Base-by-base conservation (phyloP, 345 rosid species). In the Salix exigua region DNA sequence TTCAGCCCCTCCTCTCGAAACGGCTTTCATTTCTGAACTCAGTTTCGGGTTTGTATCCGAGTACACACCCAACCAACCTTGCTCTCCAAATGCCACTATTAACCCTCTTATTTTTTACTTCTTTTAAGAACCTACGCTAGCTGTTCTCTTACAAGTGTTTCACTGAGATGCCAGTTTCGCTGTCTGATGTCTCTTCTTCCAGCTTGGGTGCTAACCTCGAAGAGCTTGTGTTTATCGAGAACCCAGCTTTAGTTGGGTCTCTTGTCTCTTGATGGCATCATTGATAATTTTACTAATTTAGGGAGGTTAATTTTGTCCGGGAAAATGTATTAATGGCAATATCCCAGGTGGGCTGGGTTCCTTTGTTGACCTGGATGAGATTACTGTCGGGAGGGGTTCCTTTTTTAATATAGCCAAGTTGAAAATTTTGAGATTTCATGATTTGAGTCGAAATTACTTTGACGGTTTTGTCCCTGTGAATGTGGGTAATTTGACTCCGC, bases 131-230 rank as follows among this genome's bases (percentile, higher is more conserved):
- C 77, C 83, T 91, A 0, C 93, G 96, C 38, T 88, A 87, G 78
- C 85, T 91, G 66, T 89, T 88, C 76, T 84, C 90, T 84, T 89
- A 91, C 82, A 85, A 83, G 50, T 91, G 96, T 66, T 91, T 87
- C 87, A 83, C 87, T 62, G 83, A 50, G 51, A 62, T 55, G 7
- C 81, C 26, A 2, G 91, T 81, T 40, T 28, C 81, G 33, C 46
- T 85, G 28, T 86, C 89, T 18, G 78, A 71, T 7, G n/a, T 85
- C 72, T 81, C 92, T 44, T 16, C 42, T 4, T 71, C 73, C 3
- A 60, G 67, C 68, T 87, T 88, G 69, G 87, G 85, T 2, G 80
- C 69, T 5, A 79, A 58, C 62, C 85, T 89, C 8, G 92, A 86
- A 84, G 94, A 91, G 77, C 71, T 89, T 1, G 92, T 89, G 44